Base-by-base conservation (phyloP, 164 flowering plant genomes). In the Hamamelis virginiana region DNA sequence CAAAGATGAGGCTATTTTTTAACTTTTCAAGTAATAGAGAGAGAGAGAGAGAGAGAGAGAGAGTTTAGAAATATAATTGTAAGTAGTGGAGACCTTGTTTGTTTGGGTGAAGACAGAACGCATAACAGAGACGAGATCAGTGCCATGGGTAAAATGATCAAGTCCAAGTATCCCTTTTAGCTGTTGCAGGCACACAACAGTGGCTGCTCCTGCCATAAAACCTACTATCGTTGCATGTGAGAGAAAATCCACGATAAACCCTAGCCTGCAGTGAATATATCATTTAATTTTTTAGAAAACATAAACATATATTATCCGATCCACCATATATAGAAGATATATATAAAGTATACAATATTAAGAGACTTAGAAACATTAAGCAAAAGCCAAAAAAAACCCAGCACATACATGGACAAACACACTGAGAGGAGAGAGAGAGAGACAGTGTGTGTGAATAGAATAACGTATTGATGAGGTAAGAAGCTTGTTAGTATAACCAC, bases 201-300 rank as follows among this genome's bases (percentile, higher is more conserved):
- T 92, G 0, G 99, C 99, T 23, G 98, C 98, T 59, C 99, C 99
- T 3, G 74, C 94, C 99, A 95, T 95, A 82, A 95, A 95, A 55
- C 99, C 99, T 26, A 91, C 91, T 72, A 92, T 92, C 8, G 99
- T 83, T 68, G 99, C 96, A 77, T 95, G 99, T 21, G 99, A 95
- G 45, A 95, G 84, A 66, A 95, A 91, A 76, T 95, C 99, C 80
- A 95, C 97, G 22, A 95, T 79, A 62, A 95, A 91, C 76, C 99
- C 99, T 28, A 95, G 76, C 86, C 99, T 95, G 91, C 78, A 73
- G 10, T 25, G 4, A 46, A 18, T n/a, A 5, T 33, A 33, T n/a
- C n/a, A n/a, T n/a, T n/a, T n/a, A n/a, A n/a, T n/a, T n/a, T 33
- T 33, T 33, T 33, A 33, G 41, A 33, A 33, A 18, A 52, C 8